These are phyloP conservation scores for Forsythia suspensa DNA, from an alignment of 257 asterid genomes.

Conservation along the genomic window DNA sequence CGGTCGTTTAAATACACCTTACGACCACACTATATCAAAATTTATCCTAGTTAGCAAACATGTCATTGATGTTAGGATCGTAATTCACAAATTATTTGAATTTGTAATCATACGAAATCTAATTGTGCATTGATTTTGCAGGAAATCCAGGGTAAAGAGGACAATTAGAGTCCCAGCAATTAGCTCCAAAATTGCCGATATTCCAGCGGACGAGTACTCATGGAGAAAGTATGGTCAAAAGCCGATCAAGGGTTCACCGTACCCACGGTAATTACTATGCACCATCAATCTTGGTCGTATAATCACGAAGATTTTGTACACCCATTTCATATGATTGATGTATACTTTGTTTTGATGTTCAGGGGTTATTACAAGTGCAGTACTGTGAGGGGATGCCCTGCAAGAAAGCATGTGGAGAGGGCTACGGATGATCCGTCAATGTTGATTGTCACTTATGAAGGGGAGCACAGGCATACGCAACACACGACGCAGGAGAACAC, in stretches of 20 bases:
- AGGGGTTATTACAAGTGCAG: slow-evolving; percentile 89
- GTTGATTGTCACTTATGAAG: slow-evolving; percentile 80
- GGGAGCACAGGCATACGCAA: slow-evolving; percentile 64
- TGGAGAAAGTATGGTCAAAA: slow-evolving; percentile 91
- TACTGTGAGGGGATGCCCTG: slow-evolving; percentile 73
- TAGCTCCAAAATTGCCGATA: slow-evolving; percentile 67
- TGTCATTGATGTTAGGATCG: too few species aligned
- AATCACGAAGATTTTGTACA: not conserved
- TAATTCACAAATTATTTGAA: too few species aligned
- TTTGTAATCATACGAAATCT: too few species aligned
- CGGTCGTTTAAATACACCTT: not conserved
- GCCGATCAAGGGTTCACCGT: slow-evolving; percentile 84
- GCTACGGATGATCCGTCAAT: slow-evolving; percentile 73
- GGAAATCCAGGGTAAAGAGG: slow-evolving; percentile 55
- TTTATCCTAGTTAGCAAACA: too few species aligned
- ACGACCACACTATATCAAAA: too few species aligned
- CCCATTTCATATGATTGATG: not conserved
- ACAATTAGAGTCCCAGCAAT: slow-evolving; percentile 69
- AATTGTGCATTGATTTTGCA: slow-evolving; percentile 20
- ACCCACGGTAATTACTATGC: slow-evolving; percentile 64
- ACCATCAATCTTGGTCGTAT: slow-evolving; percentile 10
- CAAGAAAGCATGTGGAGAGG: slow-evolving; percentile 87
- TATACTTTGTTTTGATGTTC: not conserved
- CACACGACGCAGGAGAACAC: slow-evolving; percentile 43
- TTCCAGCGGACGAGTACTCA: slow-evolving; percentile 68